Percentiles rank a stretch among this genome's conserved stretches.
These are phyloP conservation scores for Dendrocalamus sinicus DNA, from an alignment of 176 grass and related monocot genomes.

Conservation along the genomic window DNA sequence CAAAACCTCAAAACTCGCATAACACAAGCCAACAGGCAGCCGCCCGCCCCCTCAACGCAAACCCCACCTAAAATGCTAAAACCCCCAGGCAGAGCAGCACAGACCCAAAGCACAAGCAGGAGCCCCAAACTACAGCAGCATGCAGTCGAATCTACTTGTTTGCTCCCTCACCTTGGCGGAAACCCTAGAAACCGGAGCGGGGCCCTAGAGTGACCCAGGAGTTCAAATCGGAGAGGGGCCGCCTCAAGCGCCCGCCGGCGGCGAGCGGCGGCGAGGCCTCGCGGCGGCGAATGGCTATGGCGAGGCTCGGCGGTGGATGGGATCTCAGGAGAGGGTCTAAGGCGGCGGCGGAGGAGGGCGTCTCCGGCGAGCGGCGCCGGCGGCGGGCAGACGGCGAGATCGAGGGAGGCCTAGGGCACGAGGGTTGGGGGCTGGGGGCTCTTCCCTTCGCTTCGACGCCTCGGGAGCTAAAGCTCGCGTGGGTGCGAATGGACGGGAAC, in stretches of 20 bases:
- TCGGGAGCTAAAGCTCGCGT: conserved; percentile 42
- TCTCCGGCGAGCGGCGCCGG: conserved; percentile 15
- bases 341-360: neutral
- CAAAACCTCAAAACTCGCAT: neutral
- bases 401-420: conserved; percentile 34
- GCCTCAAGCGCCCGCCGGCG: neutral
- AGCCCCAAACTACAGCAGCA: neutral
- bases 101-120: neutral
- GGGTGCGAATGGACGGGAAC: neutral
- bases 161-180: conserved; percentile 13
- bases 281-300: neutral
- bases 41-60: neutral
- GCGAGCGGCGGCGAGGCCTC: neutral
- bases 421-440: conserved; percentile 18
- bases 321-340: neutral
- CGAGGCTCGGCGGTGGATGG: no score
- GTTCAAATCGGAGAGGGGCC: neutral
- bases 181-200: neutral
- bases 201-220: neutral
- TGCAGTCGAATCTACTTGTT: neutral
- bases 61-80: conserved; percentile 9
- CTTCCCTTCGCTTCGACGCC: conserved; percentile 5
- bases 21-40: neutral
- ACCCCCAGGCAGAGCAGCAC: neutral
- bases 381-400: conserved; percentile 36